Evolutionary conservation across 257 asterid genomes (phyloP).

Genomic region (Ilex asprella): DNA sequence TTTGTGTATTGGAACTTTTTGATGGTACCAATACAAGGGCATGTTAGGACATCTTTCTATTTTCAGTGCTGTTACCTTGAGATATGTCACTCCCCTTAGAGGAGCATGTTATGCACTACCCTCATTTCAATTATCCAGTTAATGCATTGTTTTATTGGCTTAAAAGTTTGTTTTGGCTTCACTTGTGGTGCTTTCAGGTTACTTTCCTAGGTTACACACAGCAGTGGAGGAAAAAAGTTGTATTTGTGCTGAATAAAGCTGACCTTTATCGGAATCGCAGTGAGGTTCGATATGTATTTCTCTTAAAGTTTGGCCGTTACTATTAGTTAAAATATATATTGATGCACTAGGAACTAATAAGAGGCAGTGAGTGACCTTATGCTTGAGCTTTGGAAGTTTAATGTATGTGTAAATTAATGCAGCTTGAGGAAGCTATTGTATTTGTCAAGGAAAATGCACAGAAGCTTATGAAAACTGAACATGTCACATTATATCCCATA

Average conservation of each 20-base stretch:
- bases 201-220: constrained; percentile 89
- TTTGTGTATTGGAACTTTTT: too few species aligned
- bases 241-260: constrained; percentile 84
- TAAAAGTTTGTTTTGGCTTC: constrained; percentile 17
- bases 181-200: constrained; percentile 44
- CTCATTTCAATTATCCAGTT: too few species aligned
- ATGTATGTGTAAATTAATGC: constrained; percentile 25
- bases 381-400: constrained; percentile 15
- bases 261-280: constrained; percentile 61
- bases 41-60: too few species aligned
- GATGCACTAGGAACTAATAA: neutral
- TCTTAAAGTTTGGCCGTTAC: constrained; percentile 1
- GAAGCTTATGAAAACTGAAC: constrained; percentile 71
- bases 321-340: too few species aligned
- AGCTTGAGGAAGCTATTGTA: constrained; percentile 81
- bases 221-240: constrained; percentile 86
- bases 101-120: too few species aligned
- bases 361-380: constrained; percentile 2
- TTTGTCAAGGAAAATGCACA: constrained; percentile 74
- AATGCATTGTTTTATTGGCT: too few species aligned
- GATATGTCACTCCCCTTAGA: too few species aligned
- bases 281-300: constrained; percentile 52
- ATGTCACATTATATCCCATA: constrained; percentile 63
- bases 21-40: too few species aligned
- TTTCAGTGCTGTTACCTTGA: too few species aligned